Conservation (phyloP, 2,329 filamentous ascomycete genomes). For the Clonostachys rhizophaga region DNA sequence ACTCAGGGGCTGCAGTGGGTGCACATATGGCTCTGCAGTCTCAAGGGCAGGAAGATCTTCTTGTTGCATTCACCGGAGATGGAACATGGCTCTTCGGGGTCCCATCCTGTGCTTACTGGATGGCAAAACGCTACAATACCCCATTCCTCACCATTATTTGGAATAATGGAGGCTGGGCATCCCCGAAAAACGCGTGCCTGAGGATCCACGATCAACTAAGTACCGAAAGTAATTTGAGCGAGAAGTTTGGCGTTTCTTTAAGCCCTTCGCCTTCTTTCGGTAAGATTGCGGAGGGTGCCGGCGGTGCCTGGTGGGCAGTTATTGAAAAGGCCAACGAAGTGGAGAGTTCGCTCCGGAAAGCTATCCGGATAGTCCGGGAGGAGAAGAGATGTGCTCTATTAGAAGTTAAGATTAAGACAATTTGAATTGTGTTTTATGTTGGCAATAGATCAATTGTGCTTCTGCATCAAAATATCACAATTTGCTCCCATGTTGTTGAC, state of each 20-base stretch:
- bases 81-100: conserved; percentile 11
- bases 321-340: conserved; percentile 6
- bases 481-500: too few relatives aligned
- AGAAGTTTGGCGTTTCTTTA: conserved; percentile 7
- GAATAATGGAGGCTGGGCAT: conserved; percentile 11
- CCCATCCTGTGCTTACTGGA: conserved; percentile 10
- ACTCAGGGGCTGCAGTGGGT: conserved; percentile 22
- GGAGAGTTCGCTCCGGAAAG: conserved; percentile 7
- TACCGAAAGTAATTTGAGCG: conserved; percentile 4
- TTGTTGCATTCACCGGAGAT: conserved; percentile 9
- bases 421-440: conserved; percentile 1
- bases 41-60: conserved; percentile 1
- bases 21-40: conserved; percentile 12
- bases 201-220: conserved; percentile 9
- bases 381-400: conserved; percentile 9
- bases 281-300: conserved; percentile 12
- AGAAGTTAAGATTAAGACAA: conserved; percentile 7
- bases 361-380: conserved; percentile 7
- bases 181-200: conserved; percentile 8
- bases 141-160: conserved; percentile 11
- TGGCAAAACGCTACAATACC: conserved; percentile 7
- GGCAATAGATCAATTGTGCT: too few relatives aligned
- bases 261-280: conserved; percentile 10
- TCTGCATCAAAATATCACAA: too few relatives aligned
- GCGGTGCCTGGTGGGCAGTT: conserved; percentile 9